Base-by-base conservation (phyloP, 2,329 filamentous ascomycete species). In the Mollisia scopiformis region DNA sequence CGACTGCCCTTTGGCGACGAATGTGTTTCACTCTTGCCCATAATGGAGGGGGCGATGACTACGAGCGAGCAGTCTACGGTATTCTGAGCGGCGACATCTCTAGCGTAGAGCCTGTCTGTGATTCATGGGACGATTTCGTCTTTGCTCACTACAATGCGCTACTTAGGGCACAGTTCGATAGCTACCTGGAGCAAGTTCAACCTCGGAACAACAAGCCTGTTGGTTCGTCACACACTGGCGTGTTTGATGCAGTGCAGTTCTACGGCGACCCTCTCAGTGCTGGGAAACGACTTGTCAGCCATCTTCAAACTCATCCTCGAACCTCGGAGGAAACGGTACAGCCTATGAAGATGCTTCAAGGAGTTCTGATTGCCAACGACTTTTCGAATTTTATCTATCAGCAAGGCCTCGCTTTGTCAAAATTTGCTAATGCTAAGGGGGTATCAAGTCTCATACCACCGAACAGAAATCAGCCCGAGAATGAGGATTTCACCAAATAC, bases 121-220 rank as follows among this genome's bases (percentile, higher is more conserved):
- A 84, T 54, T 87, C 83, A 23, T 96, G 93, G 89, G 92, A 97
- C 67, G 94, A 98, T 71, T 87, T 89, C 69, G 82, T 97, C 19
- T 97, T 95, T 74, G 88, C 89, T 35, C 88, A 93, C 73, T 95
- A 95, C 79, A 97, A 96, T 71, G 88, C 91, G n/a, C 79, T 94
- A 5, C 77, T 97, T 10, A 84, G 93, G 57, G 86, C 87, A 2
- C 89, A 94, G 68, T 94, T 96, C 72, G 90, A 94, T 68, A 79
- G 80, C 2, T 96, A 90, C 71, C 77, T 91, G 58, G 77, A 85
- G 63, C 78, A 77, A 23, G 78, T 82, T 64, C 82, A 84, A 67
- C 79, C 85, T 11, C 76, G 83, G 19, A 81, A 82, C 33, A 75
- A 82, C 19, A 78, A 84, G 23, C 79, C 85, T 28, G 76, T 77